Evolutionary conservation across 768 basidiomycete genomes (phyloP).

Genomic region (Serpula lacrymans): DNA sequence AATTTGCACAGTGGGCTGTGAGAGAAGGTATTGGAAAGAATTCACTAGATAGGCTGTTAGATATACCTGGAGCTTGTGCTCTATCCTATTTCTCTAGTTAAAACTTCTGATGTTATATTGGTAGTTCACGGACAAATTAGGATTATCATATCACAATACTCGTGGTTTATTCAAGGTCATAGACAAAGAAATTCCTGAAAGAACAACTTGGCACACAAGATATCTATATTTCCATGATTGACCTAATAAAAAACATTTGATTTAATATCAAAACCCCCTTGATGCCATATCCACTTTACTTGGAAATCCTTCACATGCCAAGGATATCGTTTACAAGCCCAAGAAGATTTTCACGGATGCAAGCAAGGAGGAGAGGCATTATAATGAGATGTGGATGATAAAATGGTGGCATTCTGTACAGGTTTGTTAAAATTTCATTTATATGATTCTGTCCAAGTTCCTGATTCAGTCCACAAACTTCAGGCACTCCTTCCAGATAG

Average conservation of each 20-base stretch:
- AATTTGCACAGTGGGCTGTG: conserved; percentile 31
- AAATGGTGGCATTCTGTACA: conserved; percentile 17
- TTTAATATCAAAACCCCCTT: too few relatives aligned
- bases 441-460: too few relatives aligned
- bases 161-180: conserved; percentile 15
- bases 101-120: too few relatives aligned
- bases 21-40: conserved; percentile 23
- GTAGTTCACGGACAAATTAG: too few relatives aligned
- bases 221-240: conserved; percentile 29
- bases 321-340: conserved; percentile 3
- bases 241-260: too few relatives aligned
- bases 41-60: conserved; percentile 29
- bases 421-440: too few relatives aligned
- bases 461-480: too few relatives aligned
- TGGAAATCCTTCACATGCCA: conserved; percentile 18
- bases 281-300: too few relatives aligned
- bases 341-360: conserved; percentile 2
- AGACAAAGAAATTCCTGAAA: conserved; percentile 13
- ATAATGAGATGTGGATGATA: conserved; percentile 12
- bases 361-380: conserved; percentile 10
- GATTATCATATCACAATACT: too few relatives aligned
- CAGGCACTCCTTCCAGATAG: conserved; percentile 5
- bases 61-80: too few relatives aligned
- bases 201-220: conserved; percentile 23
- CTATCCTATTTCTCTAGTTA: too few relatives aligned